These are phyloP conservation scores for Hansenula sp. DNA, from an alignment of 1,139 yeast genomes.

Conservation along the genomic window DNA sequence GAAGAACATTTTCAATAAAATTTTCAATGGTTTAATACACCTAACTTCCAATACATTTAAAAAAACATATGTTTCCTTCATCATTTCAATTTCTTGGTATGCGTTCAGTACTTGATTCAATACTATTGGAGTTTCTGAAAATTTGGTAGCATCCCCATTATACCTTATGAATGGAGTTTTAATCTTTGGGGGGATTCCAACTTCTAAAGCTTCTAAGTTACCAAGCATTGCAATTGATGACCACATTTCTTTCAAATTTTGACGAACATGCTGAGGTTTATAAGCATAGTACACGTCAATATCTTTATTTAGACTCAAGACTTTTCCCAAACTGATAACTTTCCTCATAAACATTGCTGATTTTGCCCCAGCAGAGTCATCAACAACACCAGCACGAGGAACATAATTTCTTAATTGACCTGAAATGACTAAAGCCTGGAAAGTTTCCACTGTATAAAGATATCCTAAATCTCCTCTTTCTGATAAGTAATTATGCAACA, in stretches of 20 bases:
- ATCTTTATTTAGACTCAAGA: conserved; percentile 10
- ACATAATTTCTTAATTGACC: conserved; percentile 8
- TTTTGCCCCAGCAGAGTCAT: conserved; percentile 8
- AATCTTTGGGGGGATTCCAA: conserved; percentile 14
- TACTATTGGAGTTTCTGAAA: neutral
- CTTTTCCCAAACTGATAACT: conserved; percentile 9
- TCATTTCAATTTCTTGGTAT: neutral
- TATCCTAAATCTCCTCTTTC: neutral
- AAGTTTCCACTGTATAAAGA: neutral
- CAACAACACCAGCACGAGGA: conserved; percentile 11
- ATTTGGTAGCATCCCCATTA: neutral
- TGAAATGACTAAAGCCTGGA: neutral
- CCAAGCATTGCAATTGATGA: conserved; percentile 10
- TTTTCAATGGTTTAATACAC: conserved; percentile 8
- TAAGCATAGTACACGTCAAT: conserved; percentile 11
- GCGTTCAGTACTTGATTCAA: neutral
- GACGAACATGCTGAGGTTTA: conserved; percentile 5
- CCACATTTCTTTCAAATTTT: conserved; percentile 12
- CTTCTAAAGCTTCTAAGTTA: conserved; percentile 11
- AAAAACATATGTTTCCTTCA: conserved; percentile 4
- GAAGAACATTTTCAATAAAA: conserved; percentile 2
- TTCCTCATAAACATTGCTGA: conserved; percentile 3
- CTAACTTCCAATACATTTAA: conserved; percentile 9
- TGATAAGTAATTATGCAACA: neutral
- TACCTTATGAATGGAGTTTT: conserved; percentile 1